Base-by-base conservation (phyloP, 2,329 filamentous ascomycete genomes). In the Tolypocladium pustulatum region DNA sequence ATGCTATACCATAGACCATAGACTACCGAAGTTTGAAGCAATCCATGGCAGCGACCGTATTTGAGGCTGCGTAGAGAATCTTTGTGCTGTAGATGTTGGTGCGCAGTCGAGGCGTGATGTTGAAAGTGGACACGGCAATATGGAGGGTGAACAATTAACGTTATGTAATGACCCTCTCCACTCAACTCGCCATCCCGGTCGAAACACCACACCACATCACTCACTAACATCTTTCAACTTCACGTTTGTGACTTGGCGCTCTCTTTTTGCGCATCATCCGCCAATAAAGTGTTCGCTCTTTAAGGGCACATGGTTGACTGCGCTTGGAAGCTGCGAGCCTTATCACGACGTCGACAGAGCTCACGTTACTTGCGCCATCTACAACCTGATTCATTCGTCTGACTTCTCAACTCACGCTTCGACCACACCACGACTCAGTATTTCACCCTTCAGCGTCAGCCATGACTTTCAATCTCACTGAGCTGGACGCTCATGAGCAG, bases 401-500 rank as follows among this genome's bases (percentile, higher is more conserved):
- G 25, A 17, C 12, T 25, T 25, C 22, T 49, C 27, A n/a, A n/a
- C 25, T 51, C 27, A 30, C 46, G 7, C 17, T 12, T 27, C 34
- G 40, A 17, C 6, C 53, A 22, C 12, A 38, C 34, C 8, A 4
- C 32, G 9, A 4, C 34, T 20, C n/a, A 12, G n/a, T n/a, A n/a
- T n/a, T n/a, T n/a, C n/a, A 10, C 32, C 41, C 17, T 8, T 46
- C 17, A 7, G 20, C 38, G n/a, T 17, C 38, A 30, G 61, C 52
- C 58, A 71, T 72, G 69, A 59, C 65, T 9, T 55, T 61, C 49
- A 64, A 61, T n/a, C 66, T 69, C 52, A 60, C 63, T 9, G 76
- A 79, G 25, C 76, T 92, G 3, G 88, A 96, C 72, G 87, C 91
- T 34, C 84, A 93, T 70, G 85, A 91, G 71, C 85, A 86, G 65